Base-by-base conservation (phyloP, 2,329 filamentous ascomycete species). In the Colletotrichum eleusines region DNA sequence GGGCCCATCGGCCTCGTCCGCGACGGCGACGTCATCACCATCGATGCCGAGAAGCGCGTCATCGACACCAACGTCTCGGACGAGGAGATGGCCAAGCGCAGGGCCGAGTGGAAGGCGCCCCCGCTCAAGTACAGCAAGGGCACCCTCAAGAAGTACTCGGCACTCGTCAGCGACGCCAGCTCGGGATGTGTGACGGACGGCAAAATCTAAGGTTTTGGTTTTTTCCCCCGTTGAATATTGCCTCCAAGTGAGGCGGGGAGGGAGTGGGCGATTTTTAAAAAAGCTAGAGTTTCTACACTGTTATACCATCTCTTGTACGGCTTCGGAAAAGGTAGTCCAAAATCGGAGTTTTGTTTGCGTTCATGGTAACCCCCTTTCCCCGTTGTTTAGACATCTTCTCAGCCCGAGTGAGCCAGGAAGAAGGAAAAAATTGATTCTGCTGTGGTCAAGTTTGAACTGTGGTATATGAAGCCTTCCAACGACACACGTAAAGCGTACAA, bases 1-100 rank as follows among this genome's bases (percentile, higher is more conserved):
- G 94, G 94, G 0, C 94, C 94, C 2, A 96, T 97, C 73, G 94
- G 89, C 18, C 86, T 97, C 14, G 92, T 96, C n/a, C 80, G 88
- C 75, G 91, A 97, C 75, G 94, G 94, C 33, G 94, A 97, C 78
- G 86, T 86, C 69, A 92, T 97, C 74, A 89, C 90, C 59, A 97
- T 97, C 71, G 93, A 97, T 76, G 92, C 94, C 0, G 92, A 95
- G 80, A 89, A 90, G 78, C 88, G 88, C 54, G 86, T 88, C 86
- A 87, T 90, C 60, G 80, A 94, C 88, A 84, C 94, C 5, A 84
- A 92, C 48, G 86, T 95, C 9, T 84, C 88, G 18, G 87, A 92
- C 28, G 86, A 87, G 66, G 92, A 94, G 80, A 83, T 93, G 76
- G 84, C 81, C 14, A 81, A 81, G 76, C 84, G 91, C 69, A 83